phyloP scores from a whole-genome alignment of 2,329 filamentous ascomycete genomes.

The Fusarium sacchari region DNA sequence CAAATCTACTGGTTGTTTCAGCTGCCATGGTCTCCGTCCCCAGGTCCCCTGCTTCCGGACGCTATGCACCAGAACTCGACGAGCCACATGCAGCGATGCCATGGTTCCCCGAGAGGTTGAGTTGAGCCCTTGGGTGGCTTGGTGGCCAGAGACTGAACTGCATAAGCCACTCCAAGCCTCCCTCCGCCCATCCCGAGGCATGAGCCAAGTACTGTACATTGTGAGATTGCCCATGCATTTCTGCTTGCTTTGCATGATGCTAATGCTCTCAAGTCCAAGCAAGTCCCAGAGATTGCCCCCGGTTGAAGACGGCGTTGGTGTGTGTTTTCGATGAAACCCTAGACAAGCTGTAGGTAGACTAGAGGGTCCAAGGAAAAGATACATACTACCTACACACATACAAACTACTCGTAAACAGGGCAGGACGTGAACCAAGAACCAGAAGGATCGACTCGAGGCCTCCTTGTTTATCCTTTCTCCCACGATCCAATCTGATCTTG shows the following conservation, averaged over 20 bases:
- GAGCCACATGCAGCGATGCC: constrained; percentile 41
- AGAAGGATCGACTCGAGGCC: constrained; percentile 28
- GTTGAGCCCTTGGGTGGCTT: background rate
- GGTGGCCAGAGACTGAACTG: background rate
- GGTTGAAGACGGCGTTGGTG: constrained; percentile 19
- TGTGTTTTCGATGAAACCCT: constrained; percentile 30
- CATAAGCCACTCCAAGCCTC: constrained; percentile 30
- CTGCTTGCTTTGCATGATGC: constrained; percentile 14
- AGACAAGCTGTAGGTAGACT: background rate
- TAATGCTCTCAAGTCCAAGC: background rate
- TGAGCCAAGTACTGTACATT: constrained; percentile 22
- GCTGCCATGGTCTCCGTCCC: constrained; percentile 18
- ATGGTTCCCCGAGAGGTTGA: background rate
- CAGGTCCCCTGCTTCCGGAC: constrained; percentile 35
- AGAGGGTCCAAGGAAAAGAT: background rate
- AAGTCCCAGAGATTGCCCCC: constrained; percentile 25
- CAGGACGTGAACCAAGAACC: constrained; percentile 16
- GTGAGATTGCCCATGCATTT: constrained; percentile 10
- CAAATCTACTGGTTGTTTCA: constrained; percentile 41
- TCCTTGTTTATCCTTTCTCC: constrained; percentile 12
- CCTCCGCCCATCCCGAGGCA: constrained; percentile 27
- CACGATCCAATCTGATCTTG: constrained; percentile 5
- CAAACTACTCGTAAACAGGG: constrained; percentile 14
- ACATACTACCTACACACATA: too few species aligned
- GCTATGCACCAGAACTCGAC: constrained; percentile 23